These are phyloP conservation scores for Monilinia polystroma DNA, from an alignment of 2,329 filamentous ascomycete genomes.

Conservation along the genomic window DNA sequence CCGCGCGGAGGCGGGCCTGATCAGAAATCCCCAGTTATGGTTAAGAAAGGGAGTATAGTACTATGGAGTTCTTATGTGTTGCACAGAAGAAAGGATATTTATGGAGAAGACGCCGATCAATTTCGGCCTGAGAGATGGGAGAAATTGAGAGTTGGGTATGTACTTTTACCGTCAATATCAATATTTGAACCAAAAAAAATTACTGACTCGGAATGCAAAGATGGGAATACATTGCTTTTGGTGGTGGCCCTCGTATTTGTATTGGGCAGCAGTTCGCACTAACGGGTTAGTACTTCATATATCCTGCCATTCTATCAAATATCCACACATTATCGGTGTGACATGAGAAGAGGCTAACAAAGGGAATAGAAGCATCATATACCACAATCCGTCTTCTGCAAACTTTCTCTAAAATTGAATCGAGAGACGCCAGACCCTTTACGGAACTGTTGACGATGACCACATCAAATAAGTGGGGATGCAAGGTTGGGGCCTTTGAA, in stretches of 20 bases:
- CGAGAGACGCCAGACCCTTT: constrained; percentile 30
- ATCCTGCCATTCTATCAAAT: constrained; percentile 38
- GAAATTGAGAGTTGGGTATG: constrained; percentile 34
- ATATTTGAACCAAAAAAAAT: background rate
- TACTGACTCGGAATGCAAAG: constrained; percentile 49
- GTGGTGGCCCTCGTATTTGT: constrained; percentile 65
- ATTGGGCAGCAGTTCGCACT: constrained; percentile 54
- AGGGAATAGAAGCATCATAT: constrained; percentile 45
- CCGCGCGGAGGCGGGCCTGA: constrained; percentile 42
- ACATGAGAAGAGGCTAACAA: constrained; percentile 39
- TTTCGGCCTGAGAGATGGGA: constrained; percentile 38
- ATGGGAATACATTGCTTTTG: constrained; percentile 78
- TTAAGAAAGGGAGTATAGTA: constrained; percentile 34
- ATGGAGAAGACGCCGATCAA: constrained; percentile 55
- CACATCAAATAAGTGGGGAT: constrained; percentile 29
- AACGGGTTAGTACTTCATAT: constrained; percentile 24
- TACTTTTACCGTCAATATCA: background rate
- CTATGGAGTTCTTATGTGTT: constrained; percentile 36
- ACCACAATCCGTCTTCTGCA: constrained; percentile 39
- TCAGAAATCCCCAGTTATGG: constrained; percentile 37
- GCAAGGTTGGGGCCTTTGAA: constrained; percentile 26
- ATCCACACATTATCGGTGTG: constrained; percentile 6
- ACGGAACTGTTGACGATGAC: constrained; percentile 34
- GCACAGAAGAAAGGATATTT: constrained; percentile 53
- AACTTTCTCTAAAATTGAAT: constrained; percentile 37